Percentiles rank a stretch among this genome's conserved stretches.
Conservation (phyloP, 148 eudicot species). For the Chenopodium suecicum region DNA sequence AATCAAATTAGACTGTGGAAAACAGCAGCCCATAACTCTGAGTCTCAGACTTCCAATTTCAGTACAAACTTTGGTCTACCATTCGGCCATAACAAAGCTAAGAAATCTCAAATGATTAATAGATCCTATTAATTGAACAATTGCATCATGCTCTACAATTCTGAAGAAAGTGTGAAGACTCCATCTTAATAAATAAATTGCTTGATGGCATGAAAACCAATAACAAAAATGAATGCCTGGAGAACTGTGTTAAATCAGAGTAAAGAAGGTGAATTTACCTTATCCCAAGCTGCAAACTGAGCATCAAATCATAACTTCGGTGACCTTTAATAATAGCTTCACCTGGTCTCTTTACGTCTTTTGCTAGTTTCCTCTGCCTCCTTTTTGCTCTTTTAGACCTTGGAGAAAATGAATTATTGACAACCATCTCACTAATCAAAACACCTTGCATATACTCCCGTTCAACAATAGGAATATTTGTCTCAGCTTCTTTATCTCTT, state of each 20-base stretch:
- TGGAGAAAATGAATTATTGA: constrained; percentile 57
- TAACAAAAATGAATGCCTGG: background rate
- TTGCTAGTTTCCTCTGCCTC: constrained; percentile 63
- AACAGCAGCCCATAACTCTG: background rate
- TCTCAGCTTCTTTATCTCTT: constrained; percentile 43
- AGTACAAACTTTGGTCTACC: background rate
- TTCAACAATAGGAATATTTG: constrained; percentile 63
- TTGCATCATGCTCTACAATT: background rate
- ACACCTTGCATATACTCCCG: constrained; percentile 99
- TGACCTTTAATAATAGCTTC: constrained; percentile 97
- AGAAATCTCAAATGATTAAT: background rate
- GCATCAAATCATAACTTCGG: constrained; percentile 97
- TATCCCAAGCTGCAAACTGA: constrained; percentile 97
- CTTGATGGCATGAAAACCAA: background rate
- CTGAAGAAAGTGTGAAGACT: background rate
- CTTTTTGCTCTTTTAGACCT: constrained; percentile 64
- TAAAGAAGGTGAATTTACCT: constrained; percentile 46
- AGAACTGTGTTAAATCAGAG: constrained; percentile 14
- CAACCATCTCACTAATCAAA: constrained; percentile 82
- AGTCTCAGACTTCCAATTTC: background rate
- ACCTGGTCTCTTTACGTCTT: constrained; percentile 88
- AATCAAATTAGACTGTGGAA: background rate
- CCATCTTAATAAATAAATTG: no score
- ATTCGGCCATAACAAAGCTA: background rate
- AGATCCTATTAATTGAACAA: background rate